Percentiles rank a stretch among this genome's conserved stretches.
These are phyloP conservation scores for Physaria fendleri DNA, from an alignment of 345 rosid species.

Conservation along the genomic window DNA sequence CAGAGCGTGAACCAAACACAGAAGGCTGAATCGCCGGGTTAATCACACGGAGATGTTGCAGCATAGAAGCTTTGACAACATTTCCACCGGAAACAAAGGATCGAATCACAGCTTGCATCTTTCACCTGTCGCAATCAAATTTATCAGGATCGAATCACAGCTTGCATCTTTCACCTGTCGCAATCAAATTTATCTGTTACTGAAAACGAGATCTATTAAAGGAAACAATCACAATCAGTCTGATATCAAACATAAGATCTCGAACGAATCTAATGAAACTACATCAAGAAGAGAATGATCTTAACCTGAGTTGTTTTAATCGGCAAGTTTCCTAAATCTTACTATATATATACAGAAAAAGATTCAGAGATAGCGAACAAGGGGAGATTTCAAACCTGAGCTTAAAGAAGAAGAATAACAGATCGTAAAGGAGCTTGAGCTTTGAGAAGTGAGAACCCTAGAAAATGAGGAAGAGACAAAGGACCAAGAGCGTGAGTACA, in stretches of 20 bases:
- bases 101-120: conserved; percentile 55
- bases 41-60: conserved; percentile 55
- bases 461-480: conserved; percentile 16
- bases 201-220: neutral
- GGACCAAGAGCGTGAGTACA: conserved; percentile 19
- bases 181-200: neutral
- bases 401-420: neutral
- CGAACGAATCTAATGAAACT: neutral
- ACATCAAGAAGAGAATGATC: too few relatives aligned
- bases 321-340: neutral
- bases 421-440: conserved; percentile 6
- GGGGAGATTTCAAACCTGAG: conserved; percentile 22
- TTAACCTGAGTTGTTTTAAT: too few relatives aligned
- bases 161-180: conserved; percentile 50
- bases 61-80: conserved; percentile 41
- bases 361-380: neutral
- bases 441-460: conserved; percentile 24
- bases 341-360: neutral
- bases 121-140: conserved; percentile 18
- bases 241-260: neutral
- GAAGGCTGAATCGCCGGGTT: too few relatives aligned
- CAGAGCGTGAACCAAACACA: conserved; percentile 49
- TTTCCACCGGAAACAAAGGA: conserved; percentile 46
- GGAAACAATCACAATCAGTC: conserved; percentile 5
- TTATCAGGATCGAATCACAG: conserved; percentile 31